A percentile compares a stretch with the other conserved stretches of the same genome.
Conservation (phyloP, 495 filamentous ascomycete species). For the Neurospora terricola region DNA sequence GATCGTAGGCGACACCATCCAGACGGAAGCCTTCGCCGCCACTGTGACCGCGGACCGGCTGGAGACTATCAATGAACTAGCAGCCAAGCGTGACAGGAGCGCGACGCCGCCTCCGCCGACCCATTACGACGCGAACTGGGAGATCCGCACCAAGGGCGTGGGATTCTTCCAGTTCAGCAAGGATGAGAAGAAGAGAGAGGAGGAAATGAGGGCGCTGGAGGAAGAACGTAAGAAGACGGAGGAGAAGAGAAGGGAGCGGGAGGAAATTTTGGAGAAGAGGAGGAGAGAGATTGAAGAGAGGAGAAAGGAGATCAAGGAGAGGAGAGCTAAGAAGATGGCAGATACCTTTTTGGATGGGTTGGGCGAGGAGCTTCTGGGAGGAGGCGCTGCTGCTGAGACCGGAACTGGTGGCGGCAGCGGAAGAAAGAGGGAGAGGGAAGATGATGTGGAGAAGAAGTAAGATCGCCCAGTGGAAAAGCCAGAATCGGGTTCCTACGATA, state of each 20-base stretch:
- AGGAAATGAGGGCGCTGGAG: constrained; percentile 69
- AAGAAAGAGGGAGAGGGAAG: not conserved
- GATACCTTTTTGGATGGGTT: constrained; percentile 62
- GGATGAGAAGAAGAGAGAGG: constrained; percentile 51
- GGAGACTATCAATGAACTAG: constrained; percentile 45
- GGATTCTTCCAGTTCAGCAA: constrained; percentile 82
- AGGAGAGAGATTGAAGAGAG: constrained; percentile 42
- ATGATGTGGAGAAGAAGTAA: not conserved
- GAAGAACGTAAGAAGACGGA: constrained; percentile 60
- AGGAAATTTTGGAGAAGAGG: constrained; percentile 43
- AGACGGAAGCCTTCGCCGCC: constrained; percentile 69
- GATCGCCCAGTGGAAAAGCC: not conserved
- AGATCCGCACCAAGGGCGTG: constrained; percentile 78
- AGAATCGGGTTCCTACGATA: not conserved
- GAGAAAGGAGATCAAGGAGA: constrained; percentile 40
- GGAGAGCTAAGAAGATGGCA: constrained; percentile 56
- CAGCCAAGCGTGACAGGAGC: constrained; percentile 60
- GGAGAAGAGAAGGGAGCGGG: constrained; percentile 43
- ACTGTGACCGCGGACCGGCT: constrained; percentile 49
- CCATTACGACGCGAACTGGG: constrained; percentile 77
- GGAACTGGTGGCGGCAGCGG: not conserved
- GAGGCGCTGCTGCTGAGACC: not conserved
- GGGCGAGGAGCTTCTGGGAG: constrained; percentile 21
- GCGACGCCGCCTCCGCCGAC: constrained; percentile 63
- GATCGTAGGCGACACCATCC: constrained; percentile 76